Conservation (phyloP, 129 eudicot species). For the Chrysanthemum seticuspe region DNA sequence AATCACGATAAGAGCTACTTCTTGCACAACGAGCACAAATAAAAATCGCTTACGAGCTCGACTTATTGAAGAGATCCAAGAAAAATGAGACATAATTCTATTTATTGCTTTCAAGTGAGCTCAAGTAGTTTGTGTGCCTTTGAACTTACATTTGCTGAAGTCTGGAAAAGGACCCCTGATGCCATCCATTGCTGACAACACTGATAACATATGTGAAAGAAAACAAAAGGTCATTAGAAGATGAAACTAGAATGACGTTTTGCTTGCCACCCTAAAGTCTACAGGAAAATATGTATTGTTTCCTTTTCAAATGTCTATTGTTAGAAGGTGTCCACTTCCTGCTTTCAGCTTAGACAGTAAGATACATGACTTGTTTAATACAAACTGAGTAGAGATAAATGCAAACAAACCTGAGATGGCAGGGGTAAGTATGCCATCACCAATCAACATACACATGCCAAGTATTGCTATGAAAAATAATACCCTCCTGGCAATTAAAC, state of each 20-base stretch:
- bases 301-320: no score
- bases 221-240: background rate
- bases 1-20: no score
- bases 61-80: no score
- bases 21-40: no score
- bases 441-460: constrained; percentile 82
- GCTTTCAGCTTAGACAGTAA: background rate
- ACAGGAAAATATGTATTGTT: constrained; percentile 1
- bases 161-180: constrained; percentile 69
- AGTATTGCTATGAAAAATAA: constrained; percentile 63
- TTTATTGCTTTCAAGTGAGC: no score
- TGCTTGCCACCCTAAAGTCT: background rate
- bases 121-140: background rate
- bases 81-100: no score
- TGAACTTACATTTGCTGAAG: constrained; percentile 59
- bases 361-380: background rate
- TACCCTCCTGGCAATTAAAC: constrained; percentile 59
- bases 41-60: no score
- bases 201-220: constrained; percentile 26
- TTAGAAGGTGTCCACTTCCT: no score
- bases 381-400: background rate
- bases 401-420: constrained; percentile 64
- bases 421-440: constrained; percentile 81
- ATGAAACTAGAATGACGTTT: background rate
- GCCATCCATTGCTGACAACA: constrained; percentile 77